These are phyloP conservation scores for Termitomyces sp. DNA, from an alignment of 768 basidiomycete species.

Conservation along the genomic window DNA sequence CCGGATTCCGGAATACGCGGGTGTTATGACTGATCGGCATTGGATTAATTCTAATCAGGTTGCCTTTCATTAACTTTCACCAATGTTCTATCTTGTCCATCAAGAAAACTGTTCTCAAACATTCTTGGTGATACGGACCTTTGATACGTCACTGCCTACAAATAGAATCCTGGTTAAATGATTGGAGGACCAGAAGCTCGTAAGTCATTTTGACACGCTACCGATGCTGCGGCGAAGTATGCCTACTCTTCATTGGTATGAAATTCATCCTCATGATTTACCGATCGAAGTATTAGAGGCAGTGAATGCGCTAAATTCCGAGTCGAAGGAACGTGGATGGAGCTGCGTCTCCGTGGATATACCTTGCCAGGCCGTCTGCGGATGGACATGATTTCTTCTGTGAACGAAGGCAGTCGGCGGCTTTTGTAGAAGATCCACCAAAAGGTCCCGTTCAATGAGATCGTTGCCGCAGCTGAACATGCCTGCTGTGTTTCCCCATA, in stretches of 20 bases:
- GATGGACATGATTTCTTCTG: background rate
- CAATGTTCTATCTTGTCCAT: background rate
- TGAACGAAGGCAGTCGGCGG: background rate
- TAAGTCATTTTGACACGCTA: background rate
- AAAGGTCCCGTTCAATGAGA: background rate
- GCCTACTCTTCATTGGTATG: background rate
- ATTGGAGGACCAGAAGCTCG: background rate
- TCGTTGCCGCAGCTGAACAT: background rate
- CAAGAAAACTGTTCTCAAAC: background rate
- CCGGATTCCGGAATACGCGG: background rate
- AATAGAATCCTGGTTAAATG: background rate
- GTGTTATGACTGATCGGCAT: background rate
- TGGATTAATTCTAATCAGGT: background rate
- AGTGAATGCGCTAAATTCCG: background rate
- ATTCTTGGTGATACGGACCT: background rate
- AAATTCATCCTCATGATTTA: background rate
- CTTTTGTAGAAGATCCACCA: background rate
- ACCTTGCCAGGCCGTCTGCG: background rate
- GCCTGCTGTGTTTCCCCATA: background rate
- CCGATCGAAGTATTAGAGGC: background rate
- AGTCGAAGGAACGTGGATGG: background rate
- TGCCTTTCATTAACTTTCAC: background rate
- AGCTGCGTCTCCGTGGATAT: background rate
- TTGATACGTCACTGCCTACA: background rate
- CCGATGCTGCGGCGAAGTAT: background rate